Evolutionary conservation across 805 yeast species (phyloP), one percentile per base, ranked within the genome.

Genomic region (Komagataella kurtzmanii): DNA sequence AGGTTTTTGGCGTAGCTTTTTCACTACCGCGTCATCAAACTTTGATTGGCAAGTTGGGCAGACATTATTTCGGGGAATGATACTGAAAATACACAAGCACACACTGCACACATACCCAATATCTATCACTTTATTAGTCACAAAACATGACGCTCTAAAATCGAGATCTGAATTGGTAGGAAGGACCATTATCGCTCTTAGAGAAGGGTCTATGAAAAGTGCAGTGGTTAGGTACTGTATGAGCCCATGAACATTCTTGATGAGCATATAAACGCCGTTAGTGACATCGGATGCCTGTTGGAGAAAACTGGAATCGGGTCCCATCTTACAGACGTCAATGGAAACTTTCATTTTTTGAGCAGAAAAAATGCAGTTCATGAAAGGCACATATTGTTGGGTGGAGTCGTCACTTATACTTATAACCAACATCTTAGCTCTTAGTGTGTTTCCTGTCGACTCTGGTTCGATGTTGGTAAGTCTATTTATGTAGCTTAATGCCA

Each of bases 241-340:
- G 46, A 93, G 68, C 0, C 97, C 98, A 47, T 71, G 68, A 0
- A 91, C 85, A 52, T 82, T 76, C 2, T 74, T 74, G 19, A 91
- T 75, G 52, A 72, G 74, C 53, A 91, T 71, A 62, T 91, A 93
- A 1, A 89, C 81, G 3, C 99, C 99, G 57, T 83, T 79, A 0
- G 99, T 91, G 7, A 96, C 88, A 67, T 93, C 99, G 0, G 95
- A 79, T 0, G 98, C 97, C 63, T 93, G 99, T 63, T 93, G 98
- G 54, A 93, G 69, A 62, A 89, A 91, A 2, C 95, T 85, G 1
- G 95, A 81, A 55, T 79, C 79, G 7, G 61, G 57, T 0, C 84
- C 84, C 24, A 93, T 69, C 60, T 90, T 89, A 54, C 95, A 91
- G 10, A 90, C 90, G 65, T 93, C 98, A 19, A 93, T 81, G 2